Percentiles rank a stretch among this genome's conserved stretches.
Conservation (phyloP, 345 rosid genomes). For the Leavenworthia alabamica region DNA sequence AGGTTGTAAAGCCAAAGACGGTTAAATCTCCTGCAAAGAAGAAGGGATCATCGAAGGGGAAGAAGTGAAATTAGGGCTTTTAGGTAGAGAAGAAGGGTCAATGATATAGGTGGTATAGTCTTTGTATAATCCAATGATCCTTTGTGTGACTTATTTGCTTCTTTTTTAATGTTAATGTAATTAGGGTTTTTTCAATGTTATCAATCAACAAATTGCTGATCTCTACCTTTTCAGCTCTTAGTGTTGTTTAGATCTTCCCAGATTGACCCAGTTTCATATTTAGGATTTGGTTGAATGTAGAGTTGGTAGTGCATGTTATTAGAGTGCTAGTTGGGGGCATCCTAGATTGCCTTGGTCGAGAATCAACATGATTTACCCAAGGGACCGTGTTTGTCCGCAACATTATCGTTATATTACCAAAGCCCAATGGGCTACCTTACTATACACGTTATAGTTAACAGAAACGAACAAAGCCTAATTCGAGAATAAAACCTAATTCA, state of each 20-base stretch:
- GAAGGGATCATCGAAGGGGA: conserved; percentile 35
- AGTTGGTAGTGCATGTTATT: too few relatives aligned
- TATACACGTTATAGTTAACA: too few relatives aligned
- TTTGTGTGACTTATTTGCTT: neutral
- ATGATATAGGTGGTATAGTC: too few relatives aligned
- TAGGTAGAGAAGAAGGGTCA: conserved; percentile 3
- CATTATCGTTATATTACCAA: too few relatives aligned
- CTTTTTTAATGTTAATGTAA: too few relatives aligned
- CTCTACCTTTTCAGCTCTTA: neutral
- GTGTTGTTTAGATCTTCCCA: conserved; percentile 33
- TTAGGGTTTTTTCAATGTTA: neutral
- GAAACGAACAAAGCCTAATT: too few relatives aligned
- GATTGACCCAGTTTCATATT: conserved; percentile 57
- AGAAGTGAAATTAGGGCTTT: conserved; percentile 27
- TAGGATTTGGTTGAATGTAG: conserved; percentile 68
- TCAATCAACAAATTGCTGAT: neutral
- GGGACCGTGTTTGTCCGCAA: too few relatives aligned
- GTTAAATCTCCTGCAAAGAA: conserved; percentile 63
- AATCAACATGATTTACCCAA: too few relatives aligned
- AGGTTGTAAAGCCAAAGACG: conserved; percentile 44
- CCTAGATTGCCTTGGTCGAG: too few relatives aligned
- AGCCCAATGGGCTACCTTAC: too few relatives aligned
- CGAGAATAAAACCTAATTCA: too few relatives aligned
- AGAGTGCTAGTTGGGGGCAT: too few relatives aligned
- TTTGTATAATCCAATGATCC: conserved; percentile 26